Evolutionary conservation across 345 rosid genomes (phyloP), one percentile per base, ranked within the genome.

Genomic region (Syzygium aromaticum): DNA sequence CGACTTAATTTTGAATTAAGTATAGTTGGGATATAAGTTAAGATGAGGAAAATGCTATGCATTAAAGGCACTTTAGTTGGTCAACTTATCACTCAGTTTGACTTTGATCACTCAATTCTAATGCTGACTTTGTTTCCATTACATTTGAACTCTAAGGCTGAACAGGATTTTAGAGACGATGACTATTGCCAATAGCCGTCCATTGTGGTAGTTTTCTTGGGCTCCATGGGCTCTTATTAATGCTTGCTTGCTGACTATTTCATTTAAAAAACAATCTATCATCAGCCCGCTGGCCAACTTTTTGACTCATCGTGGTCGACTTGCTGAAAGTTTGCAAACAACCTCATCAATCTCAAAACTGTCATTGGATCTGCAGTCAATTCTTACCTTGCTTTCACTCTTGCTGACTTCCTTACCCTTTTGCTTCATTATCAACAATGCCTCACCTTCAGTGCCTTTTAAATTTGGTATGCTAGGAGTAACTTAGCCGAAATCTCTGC

Each of bases 211-310:
- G 59, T 67, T 67, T 30, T 21, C 33, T 64, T 16, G 2, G 23
- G 43, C 19, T 67, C 6, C 78, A 30, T 1, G 11, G 4, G 46
- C 46, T 33, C 46, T 30, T 33, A 16, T 17, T 33, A 67, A 67
- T 67, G 78, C 46, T 30, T 67, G 78, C 23, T 33, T 57, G 15
- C 30, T 57, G 30, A 25, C 64, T 25, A 57, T 57, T 57, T 57
- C 15, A 57, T 57, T 57, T 57, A 0, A 11, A 25, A 57, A 57
- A 57, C 64, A 57, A 57, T 27, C 17, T 17, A 61, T 7, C 2
- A 3, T 61, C 73, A 61, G n/a, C 19, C 19, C 0, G 0, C 15
- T 0, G 30, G 64, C 64, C 27, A 0, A 25, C 11, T 59, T 59
- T 59, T 59, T 2, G 14, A 61, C 73, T 27, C 33, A 61, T 61